Base-by-base conservation (phyloP, 768 basidiomycete genomes). In the Baorangia bicolor region DNA sequence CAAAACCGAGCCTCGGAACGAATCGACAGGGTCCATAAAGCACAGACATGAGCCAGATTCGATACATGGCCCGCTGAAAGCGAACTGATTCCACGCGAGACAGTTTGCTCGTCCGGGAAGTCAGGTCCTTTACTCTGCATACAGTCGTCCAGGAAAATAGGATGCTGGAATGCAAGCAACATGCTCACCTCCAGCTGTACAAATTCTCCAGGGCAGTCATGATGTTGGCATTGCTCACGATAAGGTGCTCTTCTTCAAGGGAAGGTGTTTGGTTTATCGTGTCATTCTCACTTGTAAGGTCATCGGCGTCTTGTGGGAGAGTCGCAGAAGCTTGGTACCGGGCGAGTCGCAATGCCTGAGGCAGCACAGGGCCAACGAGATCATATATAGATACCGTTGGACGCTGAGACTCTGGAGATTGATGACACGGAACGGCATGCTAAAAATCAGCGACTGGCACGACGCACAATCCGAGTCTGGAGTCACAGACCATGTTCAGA, bases 101-200 rank as follows among this genome's bases (percentile, higher is more conserved):
- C 6, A 78, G 60, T 30, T 50, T 58, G 44, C 72, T 75, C 14
- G 50, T 61, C 13, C 37, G 45, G 25, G 64, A 71, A 3, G 58
- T 59, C 27, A 72, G 68, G 51, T 77, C 72, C 55, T 77, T 74
- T 51, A 73, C 1, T 11, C 56, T 55, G 16, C 27, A 16, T 5
- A 11, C 2, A 16, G 42, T 40, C 6, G 6, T 20, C 38, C 20
- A 16, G 8, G 27, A 11, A n/a, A 33, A 9, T 14, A 3, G n/a
- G 31, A 14, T 7, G 11, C n/a, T 5, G 7, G 20, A 20, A 13
- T 14, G 1, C 5, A 8, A 35, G 25, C 33, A 28, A 56, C 11
- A 37, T 41, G 69, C 77, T 63, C 20, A 72, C 78, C 74, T 73
- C 37, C 65, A 53, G 50, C 77, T 77, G 55, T 73, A 79, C 12